Evolutionary conservation across 2,329 filamentous ascomycete species (phyloP).

Genomic region (Colletotrichum graminicola): DNA sequence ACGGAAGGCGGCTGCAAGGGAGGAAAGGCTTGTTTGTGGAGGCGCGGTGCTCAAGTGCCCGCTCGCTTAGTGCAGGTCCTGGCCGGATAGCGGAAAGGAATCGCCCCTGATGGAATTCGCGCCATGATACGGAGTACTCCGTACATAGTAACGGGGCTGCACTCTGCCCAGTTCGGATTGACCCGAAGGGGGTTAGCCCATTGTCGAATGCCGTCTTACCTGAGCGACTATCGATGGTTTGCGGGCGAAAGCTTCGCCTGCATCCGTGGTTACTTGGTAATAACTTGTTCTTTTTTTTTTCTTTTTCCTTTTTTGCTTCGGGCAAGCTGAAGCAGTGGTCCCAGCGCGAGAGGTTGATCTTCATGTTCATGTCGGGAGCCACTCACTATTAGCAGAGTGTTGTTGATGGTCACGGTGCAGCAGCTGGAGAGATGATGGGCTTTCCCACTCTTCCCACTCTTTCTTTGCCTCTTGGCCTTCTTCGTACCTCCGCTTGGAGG

Average conservation of each 20-base stretch:
- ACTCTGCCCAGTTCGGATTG: constrained; percentile 14
- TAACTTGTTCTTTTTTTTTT: no score
- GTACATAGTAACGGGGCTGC: neutral
- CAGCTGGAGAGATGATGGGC: constrained; percentile 23
- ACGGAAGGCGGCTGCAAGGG: constrained; percentile 18
- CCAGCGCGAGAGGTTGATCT: constrained; percentile 26
- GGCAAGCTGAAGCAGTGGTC: constrained; percentile 25
- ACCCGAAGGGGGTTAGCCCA: constrained; percentile 34
- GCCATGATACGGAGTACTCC: constrained; percentile 40
- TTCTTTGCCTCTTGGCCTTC: constrained; percentile 17
- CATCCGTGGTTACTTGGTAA: neutral
- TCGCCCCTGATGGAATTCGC: constrained; percentile 17
- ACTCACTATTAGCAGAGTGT: constrained; percentile 8
- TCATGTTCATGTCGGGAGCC: constrained; percentile 20
- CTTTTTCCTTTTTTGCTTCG: no score
- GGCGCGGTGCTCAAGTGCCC: constrained; percentile 22
- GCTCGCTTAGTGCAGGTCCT: constrained; percentile 1
- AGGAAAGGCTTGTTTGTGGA: constrained; percentile 27
- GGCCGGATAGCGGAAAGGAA: constrained; percentile 38
- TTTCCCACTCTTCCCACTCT: constrained; percentile 28
- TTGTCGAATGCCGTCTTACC: constrained; percentile 26
- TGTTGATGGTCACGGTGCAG: constrained; percentile 14
- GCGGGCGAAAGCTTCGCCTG: constrained; percentile 22
- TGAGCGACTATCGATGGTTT: constrained; percentile 20
- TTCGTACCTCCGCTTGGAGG: constrained; percentile 29